A percentile compares a stretch with the other conserved stretches of the same genome.
These are phyloP conservation scores for Aspergillus tubingensis DNA, from an alignment of 2,329 filamentous ascomycete genomes.

Conservation along the genomic window DNA sequence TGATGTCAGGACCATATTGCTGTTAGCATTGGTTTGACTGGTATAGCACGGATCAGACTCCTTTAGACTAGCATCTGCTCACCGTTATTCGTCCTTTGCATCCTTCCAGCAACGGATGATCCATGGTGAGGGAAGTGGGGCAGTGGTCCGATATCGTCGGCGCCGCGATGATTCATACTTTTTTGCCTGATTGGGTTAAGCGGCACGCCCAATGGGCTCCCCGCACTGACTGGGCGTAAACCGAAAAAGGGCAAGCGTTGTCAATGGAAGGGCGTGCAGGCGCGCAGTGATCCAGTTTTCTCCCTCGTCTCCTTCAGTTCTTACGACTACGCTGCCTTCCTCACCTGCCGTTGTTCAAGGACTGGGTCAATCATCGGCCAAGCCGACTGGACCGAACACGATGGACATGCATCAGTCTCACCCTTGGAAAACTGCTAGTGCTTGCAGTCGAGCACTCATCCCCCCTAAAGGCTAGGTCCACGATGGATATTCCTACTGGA, in stretches of 20 bases:
- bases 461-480: not conserved
- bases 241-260: not conserved
- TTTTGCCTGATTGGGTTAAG: not conserved
- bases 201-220: not conserved
- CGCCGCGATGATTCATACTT: constrained; percentile 2
- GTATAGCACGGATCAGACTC: no score
- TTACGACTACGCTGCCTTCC: constrained; percentile 3
- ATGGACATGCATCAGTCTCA: not conserved
- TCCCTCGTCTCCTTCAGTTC: not conserved
- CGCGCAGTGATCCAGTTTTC: constrained; percentile 4
- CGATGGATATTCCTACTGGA: not conserved
- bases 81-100: no score
- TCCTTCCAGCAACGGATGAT: not conserved
- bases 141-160: constrained; percentile 2
- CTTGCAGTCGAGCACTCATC: not conserved
- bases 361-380: not conserved
- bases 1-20: no score
- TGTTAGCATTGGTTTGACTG: no score
- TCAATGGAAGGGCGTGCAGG: constrained; percentile 9
- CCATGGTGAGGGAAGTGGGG: not conserved
- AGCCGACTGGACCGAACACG: not conserved
- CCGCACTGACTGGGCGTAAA: not conserved
- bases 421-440: not conserved
- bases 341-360: not conserved
- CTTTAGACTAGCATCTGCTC: no score